phyloP scores from a whole-genome alignment of 306 rosid genomes.

The Acacia melanoxylon region DNA sequence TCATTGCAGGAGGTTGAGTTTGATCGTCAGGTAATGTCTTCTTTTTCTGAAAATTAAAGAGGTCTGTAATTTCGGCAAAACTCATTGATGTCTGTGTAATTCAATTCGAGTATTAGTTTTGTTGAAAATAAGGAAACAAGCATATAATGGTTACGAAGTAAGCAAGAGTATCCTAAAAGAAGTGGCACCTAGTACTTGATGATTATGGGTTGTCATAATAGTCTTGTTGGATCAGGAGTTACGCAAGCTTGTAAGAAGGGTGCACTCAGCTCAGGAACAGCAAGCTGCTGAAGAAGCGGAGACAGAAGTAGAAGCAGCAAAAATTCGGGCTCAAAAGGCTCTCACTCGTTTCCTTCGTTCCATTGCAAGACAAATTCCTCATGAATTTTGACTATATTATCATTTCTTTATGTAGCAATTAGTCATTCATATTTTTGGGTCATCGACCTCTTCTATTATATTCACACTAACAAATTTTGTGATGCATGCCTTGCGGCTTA shows the following conservation, averaged over 20 bases:
- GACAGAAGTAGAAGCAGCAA: conserved; percentile 41
- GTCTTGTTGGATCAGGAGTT: conserved; percentile 57
- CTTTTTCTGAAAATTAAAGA: too few species aligned
- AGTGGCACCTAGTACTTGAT: too few species aligned
- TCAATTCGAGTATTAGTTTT: too few species aligned
- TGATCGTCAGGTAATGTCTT: conserved; percentile 73
- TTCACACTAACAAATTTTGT: too few species aligned
- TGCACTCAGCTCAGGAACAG: conserved; percentile 51
- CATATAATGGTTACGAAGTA: background rate
- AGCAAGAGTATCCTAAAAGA: background rate
- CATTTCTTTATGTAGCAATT: conserved; percentile 3
- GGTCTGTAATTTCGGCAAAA: too few species aligned
- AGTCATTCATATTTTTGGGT: conserved; percentile 17
- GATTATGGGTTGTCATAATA: background rate
- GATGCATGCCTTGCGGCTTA: too few species aligned
- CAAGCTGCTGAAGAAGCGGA: conserved; percentile 47
- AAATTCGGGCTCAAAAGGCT: conserved; percentile 51
- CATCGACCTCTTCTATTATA: too few species aligned
- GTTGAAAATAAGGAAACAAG: background rate
- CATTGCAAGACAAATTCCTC: conserved; percentile 54
- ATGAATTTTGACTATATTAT: conserved; percentile 22
- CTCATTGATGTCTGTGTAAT: too few species aligned
- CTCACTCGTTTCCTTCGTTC: conserved; percentile 70
- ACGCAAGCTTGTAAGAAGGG: conserved; percentile 74
- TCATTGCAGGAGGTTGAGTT: conserved; percentile 77